Base-by-base conservation (phyloP, 345 rosid species). In the Gossypium rotundifolium region DNA sequence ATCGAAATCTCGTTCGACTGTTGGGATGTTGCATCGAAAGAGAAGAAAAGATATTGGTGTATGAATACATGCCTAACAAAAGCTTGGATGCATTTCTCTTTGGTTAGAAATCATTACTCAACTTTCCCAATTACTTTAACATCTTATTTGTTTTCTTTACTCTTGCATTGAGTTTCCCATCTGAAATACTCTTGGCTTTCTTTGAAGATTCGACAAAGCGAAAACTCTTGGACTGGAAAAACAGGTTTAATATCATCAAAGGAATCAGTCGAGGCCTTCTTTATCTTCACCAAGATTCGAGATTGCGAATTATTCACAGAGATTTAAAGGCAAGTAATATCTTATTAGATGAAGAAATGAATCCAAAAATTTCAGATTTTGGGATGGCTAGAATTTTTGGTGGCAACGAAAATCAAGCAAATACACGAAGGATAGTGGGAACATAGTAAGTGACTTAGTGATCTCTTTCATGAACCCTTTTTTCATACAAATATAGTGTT, bases 1-100 rank as follows among this genome's bases (percentile, higher is more conserved):
- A 91, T 72, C 73, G 86, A 44, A 89, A 89, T 62, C 85, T 91
- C 14, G 91, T 91, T 66, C 88, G 75, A 33, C 82, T 89, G 48
- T 72, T 85, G 1, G 91, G 97, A 2, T 89, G 89, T 66, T 91
- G 94, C 63, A 69, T 81, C 54, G 81, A 89, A 69, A 79, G 81
- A 48, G 91, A 85, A 53, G 94, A 91, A 40, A 84, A 80, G 74
- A 78, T 88, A 76, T 12, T 89, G 65, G 81, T 88, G 9, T 91
- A 91, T 16, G 91, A 91, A 10, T 89, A 80, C 49, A 77, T 85
- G 84, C 77, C 81, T 11, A 71, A 82, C 71, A 71, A 76, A 65
- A 84, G 89, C 72, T 74, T 86, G 72, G 89, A 86, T 60, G 22
- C 81, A 1, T 79, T 75, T 70, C 65, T 86, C 20, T 82, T 84